These are phyloP conservation scores for Monosporozyma unispora DNA, from an alignment of 805 yeast genomes.

Conservation along the genomic window DNA sequence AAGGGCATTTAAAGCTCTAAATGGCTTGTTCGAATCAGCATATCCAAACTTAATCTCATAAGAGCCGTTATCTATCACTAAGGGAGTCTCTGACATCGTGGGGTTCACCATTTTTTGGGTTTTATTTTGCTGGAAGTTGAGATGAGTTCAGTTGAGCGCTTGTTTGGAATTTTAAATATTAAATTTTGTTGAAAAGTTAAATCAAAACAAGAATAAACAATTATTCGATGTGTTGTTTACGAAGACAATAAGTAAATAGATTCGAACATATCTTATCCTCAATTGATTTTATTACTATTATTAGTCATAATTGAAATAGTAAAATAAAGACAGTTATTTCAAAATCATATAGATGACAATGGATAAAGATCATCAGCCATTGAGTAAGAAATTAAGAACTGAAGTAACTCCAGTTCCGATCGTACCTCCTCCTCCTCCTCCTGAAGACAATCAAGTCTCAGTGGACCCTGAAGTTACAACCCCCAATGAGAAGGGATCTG, in stretches of 20 bases:
- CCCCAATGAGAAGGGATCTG: neutral
- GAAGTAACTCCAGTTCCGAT: neutral
- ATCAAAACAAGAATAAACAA: neutral
- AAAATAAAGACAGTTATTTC: too few relatives aligned
- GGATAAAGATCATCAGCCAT: neutral
- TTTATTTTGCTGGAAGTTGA: neutral
- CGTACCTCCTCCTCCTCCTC: neutral
- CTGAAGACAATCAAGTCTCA: neutral
- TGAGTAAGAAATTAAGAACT: neutral
- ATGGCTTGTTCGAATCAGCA: constrained; percentile 35
- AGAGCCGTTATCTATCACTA: constrained; percentile 87
- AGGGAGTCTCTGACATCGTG: constrained; percentile 7
- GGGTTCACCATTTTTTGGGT: neutral
- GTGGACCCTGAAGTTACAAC: neutral
- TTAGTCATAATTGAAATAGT: too few relatives aligned
- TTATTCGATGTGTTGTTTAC: neutral
- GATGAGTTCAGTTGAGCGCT: neutral
- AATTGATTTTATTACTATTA: too few relatives aligned
- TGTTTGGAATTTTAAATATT: neutral
- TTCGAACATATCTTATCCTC: neutral
- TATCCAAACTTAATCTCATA: constrained; percentile 65
- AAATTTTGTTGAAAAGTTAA: neutral
- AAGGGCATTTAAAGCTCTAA: constrained; percentile 56
- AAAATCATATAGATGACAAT: too few relatives aligned
- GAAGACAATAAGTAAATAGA: too few relatives aligned